phyloP scores from a whole-genome alignment of 2,329 filamentous ascomycete genomes.

The Stemphylium vesicarium region DNA sequence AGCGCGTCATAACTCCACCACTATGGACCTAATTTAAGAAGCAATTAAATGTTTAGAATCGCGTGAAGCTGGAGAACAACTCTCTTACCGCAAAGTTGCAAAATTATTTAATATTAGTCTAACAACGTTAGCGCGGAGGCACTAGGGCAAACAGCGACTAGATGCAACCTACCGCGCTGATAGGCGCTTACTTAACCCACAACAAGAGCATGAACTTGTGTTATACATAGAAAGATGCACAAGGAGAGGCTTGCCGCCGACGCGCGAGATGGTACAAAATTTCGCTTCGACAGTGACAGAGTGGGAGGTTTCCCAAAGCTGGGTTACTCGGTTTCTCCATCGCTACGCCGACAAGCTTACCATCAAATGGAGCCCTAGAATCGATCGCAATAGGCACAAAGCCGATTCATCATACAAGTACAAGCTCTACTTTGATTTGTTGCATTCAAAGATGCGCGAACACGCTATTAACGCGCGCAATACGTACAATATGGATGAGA shows the following conservation, averaged over 20 bases:
- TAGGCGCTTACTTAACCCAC: not conserved
- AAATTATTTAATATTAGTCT: too few relatives aligned
- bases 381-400: conserved; percentile 6
- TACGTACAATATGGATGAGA: conserved; percentile 22
- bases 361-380: conserved; percentile 2
- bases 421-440: conserved; percentile 12
- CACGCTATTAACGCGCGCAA: conserved; percentile 4
- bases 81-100: too few relatives aligned
- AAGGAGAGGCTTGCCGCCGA: not conserved
- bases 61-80: too few relatives aligned
- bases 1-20: too few relatives aligned
- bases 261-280: not conserved
- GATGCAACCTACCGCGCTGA: too few relatives aligned
- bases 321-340: conserved; percentile 12
- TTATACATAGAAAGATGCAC: not conserved
- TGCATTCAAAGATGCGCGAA: conserved; percentile 13
- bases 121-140: too few relatives aligned
- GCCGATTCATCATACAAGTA: conserved; percentile 9
- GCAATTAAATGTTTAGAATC: too few relatives aligned
- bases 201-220: not conserved
- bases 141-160: not conserved
- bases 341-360: conserved; percentile 3
- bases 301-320: conserved; percentile 11
- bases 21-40: too few relatives aligned
- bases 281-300: too few relatives aligned